Evolutionary conservation across 1,139 yeast species (phyloP), one percentile per base, ranked within the genome.

Genomic region (Komagataea norvegica): DNA sequence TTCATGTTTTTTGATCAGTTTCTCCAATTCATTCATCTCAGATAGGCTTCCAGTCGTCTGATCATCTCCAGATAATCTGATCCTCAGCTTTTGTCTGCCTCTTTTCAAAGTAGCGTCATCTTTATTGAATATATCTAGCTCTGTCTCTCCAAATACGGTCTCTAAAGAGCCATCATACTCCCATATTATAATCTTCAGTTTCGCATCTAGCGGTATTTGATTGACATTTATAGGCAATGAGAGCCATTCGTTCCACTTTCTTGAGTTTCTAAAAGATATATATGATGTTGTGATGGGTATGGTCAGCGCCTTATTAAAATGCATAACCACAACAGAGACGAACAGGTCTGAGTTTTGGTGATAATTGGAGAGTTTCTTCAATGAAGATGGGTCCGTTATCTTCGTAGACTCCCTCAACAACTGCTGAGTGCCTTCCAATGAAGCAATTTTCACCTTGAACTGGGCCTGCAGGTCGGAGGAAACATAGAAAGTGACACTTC

Each of bases 381-480:
- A 67, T 10, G 70, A 65, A 13, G 56, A 55, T 1, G 93, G 87
- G 47, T 77, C 61, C 32, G 67, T 65, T 31, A 81, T 69, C 46
- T 73, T 70, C 36, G 70, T 67, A 2, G 89, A 79, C 23, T 70
- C 68, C 33, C 71, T 66, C 7, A 73, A 60, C n/a, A 65, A 56
- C 6, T 64, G 67, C 30, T 64, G 65, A 11, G 59, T 54, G 8
- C 84, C 84, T 41, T 74, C 77, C 22, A 72, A 51, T 2, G 68
- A 61, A 21, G 61, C 60, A 4, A 76, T 59, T 45, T 67, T 75
- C 21, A 78, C 61, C 31, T 65, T 57, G 41, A 79, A 63, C 0
- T 86, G 86, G 2, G 71, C 59, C 22, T 72, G 67, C 18, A 88
- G 60, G 54, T 87, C 95, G 48, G 80, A 79, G 2, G 95, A 81